These are phyloP conservation scores for Tulasnella calospora DNA, from an alignment of 768 basidiomycete genomes.

Conservation along the genomic window DNA sequence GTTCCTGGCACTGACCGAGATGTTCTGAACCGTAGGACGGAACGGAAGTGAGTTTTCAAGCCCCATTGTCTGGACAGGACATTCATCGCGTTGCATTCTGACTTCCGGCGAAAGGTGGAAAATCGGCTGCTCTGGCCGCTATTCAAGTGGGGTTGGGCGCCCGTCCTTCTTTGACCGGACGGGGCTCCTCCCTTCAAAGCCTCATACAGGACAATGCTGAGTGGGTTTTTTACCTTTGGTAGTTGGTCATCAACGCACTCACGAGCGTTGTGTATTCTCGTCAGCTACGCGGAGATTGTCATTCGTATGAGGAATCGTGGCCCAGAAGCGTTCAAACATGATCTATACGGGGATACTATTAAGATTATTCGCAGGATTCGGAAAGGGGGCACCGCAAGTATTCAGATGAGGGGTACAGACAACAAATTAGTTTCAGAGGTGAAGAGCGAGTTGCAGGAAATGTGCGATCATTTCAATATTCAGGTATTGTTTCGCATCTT, in stretches of 20 bases:
- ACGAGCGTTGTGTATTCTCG: background rate
- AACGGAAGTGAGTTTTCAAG: conserved; percentile 71
- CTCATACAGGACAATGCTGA: conserved; percentile 79
- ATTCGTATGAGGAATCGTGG: conserved; percentile 86
- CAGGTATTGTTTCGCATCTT: conserved; percentile 42
- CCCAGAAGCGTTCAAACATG: conserved; percentile 77
- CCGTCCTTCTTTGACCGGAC: conserved; percentile 85
- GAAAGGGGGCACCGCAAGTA: conserved; percentile 66
- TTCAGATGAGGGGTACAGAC: conserved; percentile 75
- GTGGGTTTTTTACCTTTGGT: conserved; percentile 43
- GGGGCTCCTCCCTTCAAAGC: conserved; percentile 76
- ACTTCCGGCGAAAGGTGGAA: conserved; percentile 59
- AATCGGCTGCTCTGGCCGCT: conserved; percentile 89
- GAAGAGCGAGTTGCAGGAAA: conserved; percentile 77
- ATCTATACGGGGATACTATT: conserved; percentile 83
- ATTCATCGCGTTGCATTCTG: background rate
- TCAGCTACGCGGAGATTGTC: conserved; percentile 55
- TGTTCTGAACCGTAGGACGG: conserved; percentile 51
- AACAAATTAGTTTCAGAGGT: conserved; percentile 65
- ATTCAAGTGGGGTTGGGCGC: conserved; percentile 92
- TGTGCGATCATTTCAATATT: conserved; percentile 93
- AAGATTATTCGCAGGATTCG: conserved; percentile 75
- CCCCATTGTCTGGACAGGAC: background rate
- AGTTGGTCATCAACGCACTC: background rate
- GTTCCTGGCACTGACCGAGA: conserved; percentile 16